Base-by-base conservation (phyloP, 2,329 filamentous ascomycete species). In the Fusarium gaditjirri region DNA sequence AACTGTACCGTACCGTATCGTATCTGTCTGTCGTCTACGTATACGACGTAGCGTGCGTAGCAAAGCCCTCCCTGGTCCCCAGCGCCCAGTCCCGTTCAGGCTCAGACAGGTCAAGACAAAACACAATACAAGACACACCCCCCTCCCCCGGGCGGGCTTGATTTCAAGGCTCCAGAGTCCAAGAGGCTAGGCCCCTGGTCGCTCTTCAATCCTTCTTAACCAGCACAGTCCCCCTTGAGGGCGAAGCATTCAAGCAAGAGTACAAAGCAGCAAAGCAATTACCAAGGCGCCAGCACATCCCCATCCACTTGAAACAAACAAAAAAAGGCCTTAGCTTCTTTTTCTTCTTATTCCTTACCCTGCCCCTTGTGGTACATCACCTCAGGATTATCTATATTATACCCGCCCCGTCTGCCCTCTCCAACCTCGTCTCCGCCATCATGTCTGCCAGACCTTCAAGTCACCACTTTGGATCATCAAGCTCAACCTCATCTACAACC, bases 381-480 rank as follows among this genome's bases (percentile, higher is more conserved):
- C 21, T 39, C 21, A 56, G 56, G 59, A 74, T 70, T 71, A 63
- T 52, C 42, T 66, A 74, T 75, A 76, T 68, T 68, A 76, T 68
- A 76, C 70, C 70, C 53, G 46, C 43, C 42, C 25, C 16, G 7
- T 25, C 39, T 54, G 60, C 63, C 55, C 61, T 61, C 31, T 71
- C 70, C 59, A 62, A 61, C 52, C 55, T 50, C 41, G 33, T 25
- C 38, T 39, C 60, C 19, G 38, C 50, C 44, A 68, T 70, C 65
- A 77, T 64, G 59, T 66, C 72, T 50, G 58, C 75, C 61, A 77
- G 63, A 65, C 66, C 72, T 50, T 49, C 65, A 59, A 61, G 63
- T 47, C 68, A 76, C 56, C 75, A 68, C 57, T 76, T 75, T 67
- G 73, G 65, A 50, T 77, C 75, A 25, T 58, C 73, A 23, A 67